Conservation (phyloP, 805 yeast genomes). For the Ogataea saltuana region DNA sequence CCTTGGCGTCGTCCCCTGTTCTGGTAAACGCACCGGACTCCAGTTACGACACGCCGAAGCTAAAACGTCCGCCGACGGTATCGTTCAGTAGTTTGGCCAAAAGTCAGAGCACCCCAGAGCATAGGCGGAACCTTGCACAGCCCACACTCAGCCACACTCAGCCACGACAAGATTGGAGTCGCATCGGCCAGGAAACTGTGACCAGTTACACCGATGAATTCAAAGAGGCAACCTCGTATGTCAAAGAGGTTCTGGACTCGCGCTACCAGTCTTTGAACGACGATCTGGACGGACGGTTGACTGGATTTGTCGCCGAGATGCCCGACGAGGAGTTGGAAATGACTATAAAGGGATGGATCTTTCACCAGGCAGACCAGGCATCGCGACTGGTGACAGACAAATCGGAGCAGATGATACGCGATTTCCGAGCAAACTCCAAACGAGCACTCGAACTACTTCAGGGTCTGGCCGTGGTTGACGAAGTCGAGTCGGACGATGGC, state of each 20-base stretch:
- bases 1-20: conserved; percentile 2
- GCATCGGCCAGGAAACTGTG: conserved; percentile 33
- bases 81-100: conserved; percentile 9
- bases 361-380: conserved; percentile 55
- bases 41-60: conserved; percentile 1
- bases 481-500: conserved; percentile 8
- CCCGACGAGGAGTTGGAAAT: conserved; percentile 68
- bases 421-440: conserved; percentile 49
- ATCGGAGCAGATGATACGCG: conserved; percentile 47
- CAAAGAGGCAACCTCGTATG: conserved; percentile 33
- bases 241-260: conserved; percentile 32
- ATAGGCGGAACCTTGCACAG: too few relatives aligned
- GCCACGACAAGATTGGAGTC: conserved; percentile 28
- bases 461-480: conserved; percentile 35
- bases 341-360: conserved; percentile 73
- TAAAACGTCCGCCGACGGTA: neutral
- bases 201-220: conserved; percentile 33
- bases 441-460: conserved; percentile 48
- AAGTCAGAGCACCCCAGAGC: conserved; percentile 26
- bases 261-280: conserved; percentile 46
- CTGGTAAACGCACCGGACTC: too few relatives aligned
- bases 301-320: conserved; percentile 64
- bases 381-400: conserved; percentile 47
- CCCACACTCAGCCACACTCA: too few relatives aligned
- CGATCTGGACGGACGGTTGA: conserved; percentile 66